These are phyloP conservation scores for Gnetum montanum DNA, from an alignment of 75 land plant genomes.

Conservation along the genomic window DNA sequence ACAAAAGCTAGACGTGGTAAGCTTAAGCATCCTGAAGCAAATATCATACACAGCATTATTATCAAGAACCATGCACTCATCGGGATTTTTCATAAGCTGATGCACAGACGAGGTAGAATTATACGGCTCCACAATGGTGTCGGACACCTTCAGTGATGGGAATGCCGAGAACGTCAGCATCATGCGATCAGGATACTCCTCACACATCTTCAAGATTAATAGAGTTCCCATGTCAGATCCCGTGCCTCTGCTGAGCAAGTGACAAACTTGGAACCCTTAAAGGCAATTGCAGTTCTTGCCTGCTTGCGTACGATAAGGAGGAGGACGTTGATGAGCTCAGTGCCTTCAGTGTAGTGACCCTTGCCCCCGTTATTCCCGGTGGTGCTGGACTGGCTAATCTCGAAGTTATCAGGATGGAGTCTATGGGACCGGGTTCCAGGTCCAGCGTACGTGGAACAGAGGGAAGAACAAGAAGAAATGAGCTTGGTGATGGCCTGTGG, in stretches of 20 bases:
- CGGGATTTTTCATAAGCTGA: constrained; percentile 44
- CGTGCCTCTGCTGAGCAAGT: constrained; percentile 44
- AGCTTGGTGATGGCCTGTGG: no score
- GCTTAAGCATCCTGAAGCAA: constrained; percentile 58
- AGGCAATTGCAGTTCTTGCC: no score
- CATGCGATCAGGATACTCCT: constrained; percentile 44
- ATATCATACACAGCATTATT: constrained; percentile 34
- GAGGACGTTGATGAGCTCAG: no score
- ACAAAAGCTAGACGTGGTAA: constrained; percentile 51
- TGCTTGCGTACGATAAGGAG: no score
- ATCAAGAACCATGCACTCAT: constrained; percentile 42
- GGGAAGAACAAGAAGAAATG: no score
- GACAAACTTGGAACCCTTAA: constrained; percentile 38
- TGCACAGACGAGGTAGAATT: constrained; percentile 41
- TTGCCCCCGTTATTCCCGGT: no score
- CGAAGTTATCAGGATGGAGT: no score
- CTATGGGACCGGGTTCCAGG: no score
- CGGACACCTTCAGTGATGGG: constrained; percentile 33
- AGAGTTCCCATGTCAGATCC: constrained; percentile 43
- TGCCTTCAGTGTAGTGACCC: no score
- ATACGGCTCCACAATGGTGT: constrained; percentile 37
- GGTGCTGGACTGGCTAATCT: no score
- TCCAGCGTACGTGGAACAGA: no score
- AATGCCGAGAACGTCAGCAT: constrained; percentile 41
- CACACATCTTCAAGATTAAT: constrained; percentile 29